Base-by-base conservation (phyloP, 2,329 filamentous ascomycete species). In the Paracorniculantispora psalliotae region DNA sequence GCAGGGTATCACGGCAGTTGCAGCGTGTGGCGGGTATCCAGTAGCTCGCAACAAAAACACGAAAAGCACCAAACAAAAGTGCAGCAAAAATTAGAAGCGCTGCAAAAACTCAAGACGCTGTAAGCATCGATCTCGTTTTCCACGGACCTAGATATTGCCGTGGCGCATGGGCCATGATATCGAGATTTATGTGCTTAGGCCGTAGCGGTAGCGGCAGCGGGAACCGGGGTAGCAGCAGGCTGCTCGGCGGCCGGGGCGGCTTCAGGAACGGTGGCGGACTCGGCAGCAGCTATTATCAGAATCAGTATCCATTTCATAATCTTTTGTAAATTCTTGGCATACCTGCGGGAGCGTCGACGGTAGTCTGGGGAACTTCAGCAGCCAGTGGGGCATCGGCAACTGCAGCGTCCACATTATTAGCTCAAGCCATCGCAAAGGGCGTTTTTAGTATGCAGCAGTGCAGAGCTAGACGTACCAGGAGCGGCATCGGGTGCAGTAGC, bases 351-450 rank as follows among this genome's bases (percentile, higher is more conserved):
- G 61, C 57, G 48, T 61, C 60, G 21, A 61, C 62, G 2, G 60
- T 58, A 21, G 62, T 57, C 35, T 64, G 61, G 9, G 70, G 48
- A 43, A 67, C 59, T 51, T 68, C 70, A 19, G 63, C 44, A 13
- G 61, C 62, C 15, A 65, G 60, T 23, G 68, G 62, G 35, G 64
- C 44, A 28, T 48, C 63, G n/a, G 62, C 64, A 41, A 65, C 63
- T 59, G 28, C 10, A 39, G 35, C 39, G 48, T 52, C 41, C 49
- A 59, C 57, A 53, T 37, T 47, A 53, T 59, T 53, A 59, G 56
- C 48, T 57, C 19, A 43, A 30, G 54, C 54, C 49, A 49, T 58
- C 19, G 46, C 26, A 25, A 50, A 37, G 21, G 35, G 47, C 21
- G 39, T 15, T 1, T 8, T 50, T 43, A 44, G 19, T 28, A 48